A percentile compares a stretch with the other conserved stretches of the same genome.
These are phyloP conservation scores for Gossypium thurberi DNA, from an alignment of 345 rosid species.

Conservation along the genomic window DNA sequence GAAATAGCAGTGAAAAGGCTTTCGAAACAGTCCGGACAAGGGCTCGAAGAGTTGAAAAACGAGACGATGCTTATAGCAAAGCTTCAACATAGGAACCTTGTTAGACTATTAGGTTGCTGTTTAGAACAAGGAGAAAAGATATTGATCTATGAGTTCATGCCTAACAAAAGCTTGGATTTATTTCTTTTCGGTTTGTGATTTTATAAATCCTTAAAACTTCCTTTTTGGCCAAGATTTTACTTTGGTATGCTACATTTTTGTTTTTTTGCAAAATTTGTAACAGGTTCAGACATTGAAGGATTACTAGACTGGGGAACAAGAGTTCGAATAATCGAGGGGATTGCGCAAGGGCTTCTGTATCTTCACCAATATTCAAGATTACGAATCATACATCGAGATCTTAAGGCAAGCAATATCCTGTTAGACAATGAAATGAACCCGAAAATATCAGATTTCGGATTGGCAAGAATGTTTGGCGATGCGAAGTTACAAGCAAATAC, in stretches of 20 bases:
- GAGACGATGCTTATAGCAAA: constrained; percentile 25
- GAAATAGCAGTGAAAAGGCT: constrained; percentile 38
- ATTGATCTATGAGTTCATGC: constrained; percentile 9
- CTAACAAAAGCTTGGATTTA: neutral
- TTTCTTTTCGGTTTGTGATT: neutral
- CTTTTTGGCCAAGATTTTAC: neutral
- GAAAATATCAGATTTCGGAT: constrained; percentile 11
- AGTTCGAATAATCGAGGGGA: constrained; percentile 3
- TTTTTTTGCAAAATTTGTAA: neutral
- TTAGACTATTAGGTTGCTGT: constrained; percentile 34
- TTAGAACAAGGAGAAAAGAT: constrained; percentile 27
- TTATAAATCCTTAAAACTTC: neutral
- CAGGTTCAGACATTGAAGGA: neutral
- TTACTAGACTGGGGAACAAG: neutral
- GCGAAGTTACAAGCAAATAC: constrained; percentile 3
- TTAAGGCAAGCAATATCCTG: constrained; percentile 11
- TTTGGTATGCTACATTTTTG: neutral
- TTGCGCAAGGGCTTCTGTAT: constrained; percentile 10
- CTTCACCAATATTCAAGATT: constrained; percentile 11
- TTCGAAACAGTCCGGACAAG: constrained; percentile 28
- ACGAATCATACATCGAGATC: constrained; percentile 5
- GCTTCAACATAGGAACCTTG: constrained; percentile 38
- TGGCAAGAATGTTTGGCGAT: constrained; percentile 13
- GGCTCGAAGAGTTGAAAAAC: constrained; percentile 31
- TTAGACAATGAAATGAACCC: constrained; percentile 12